phyloP scores from a whole-genome alignment of 805 yeast genomes.

The Candida germanica region DNA sequence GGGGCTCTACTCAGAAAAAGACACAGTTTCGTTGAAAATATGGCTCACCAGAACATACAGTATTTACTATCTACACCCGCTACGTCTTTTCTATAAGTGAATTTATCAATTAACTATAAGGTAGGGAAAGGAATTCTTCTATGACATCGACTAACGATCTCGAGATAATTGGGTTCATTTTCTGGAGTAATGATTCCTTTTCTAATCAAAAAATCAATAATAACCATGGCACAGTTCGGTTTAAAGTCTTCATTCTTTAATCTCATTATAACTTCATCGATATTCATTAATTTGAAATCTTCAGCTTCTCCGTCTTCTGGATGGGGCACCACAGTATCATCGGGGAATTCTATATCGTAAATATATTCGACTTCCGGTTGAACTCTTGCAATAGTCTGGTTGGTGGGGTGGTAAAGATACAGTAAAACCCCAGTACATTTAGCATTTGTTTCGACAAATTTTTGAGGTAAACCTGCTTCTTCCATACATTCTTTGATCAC shows the following conservation, averaged over 20 bases:
- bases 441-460: conserved; percentile 45
- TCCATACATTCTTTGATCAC: conserved; percentile 82
- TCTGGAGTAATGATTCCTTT: conserved; percentile 70
- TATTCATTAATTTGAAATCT: conserved; percentile 59
- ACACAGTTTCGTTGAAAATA: not conserved
- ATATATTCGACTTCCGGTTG: conserved; percentile 89
- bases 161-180: conserved; percentile 62
- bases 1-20: no score
- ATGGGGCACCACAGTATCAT: conserved; percentile 42
- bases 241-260: conserved; percentile 66
- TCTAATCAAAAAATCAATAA: conserved; percentile 83
- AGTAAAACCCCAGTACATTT: conserved; percentile 63
- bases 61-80: no score
- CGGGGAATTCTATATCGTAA: conserved; percentile 64
- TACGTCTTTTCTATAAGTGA: not conserved
- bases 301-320: conserved; percentile 61
- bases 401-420: conserved; percentile 51
- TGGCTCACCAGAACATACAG: not conserved
- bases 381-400: conserved; percentile 46
- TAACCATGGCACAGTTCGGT: conserved; percentile 80
- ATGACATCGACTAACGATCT: conserved; percentile 60
- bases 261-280: conserved; percentile 54
- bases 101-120: no score
- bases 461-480: conserved; percentile 75
- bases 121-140: conserved; percentile 69